Percentiles rank a stretch among this genome's conserved stretches.
phyloP scores from a whole-genome alignment of 2,329 filamentous ascomycete genomes.

The Microcera coccophila region DNA sequence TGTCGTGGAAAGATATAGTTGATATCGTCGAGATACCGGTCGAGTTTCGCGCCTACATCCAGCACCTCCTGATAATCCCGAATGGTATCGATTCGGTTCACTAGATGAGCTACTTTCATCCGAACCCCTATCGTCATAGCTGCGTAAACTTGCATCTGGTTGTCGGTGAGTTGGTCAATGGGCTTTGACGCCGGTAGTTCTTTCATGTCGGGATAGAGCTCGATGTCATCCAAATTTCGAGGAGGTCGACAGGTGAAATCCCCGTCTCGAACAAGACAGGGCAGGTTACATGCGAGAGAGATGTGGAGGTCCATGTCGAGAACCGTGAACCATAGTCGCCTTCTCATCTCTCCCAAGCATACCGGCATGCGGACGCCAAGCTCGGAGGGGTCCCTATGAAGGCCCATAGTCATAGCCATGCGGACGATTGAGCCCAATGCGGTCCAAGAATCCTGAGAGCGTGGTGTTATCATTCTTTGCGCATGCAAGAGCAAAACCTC shows the following conservation, averaged over 20 bases:
- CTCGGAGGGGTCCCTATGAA: slow-evolving; percentile 55
- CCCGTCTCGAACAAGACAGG: slow-evolving; percentile 48
- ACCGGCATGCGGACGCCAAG: slow-evolving; percentile 46
- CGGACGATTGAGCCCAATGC: slow-evolving; percentile 53
- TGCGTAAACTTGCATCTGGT: slow-evolving; percentile 52
- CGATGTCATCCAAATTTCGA: slow-evolving; percentile 50
- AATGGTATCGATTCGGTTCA: slow-evolving; percentile 50
- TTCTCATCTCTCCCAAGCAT: slow-evolving; percentile 50
- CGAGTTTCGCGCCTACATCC: slow-evolving; percentile 51
- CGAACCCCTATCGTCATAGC: slow-evolving; percentile 48
- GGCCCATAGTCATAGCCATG: slow-evolving; percentile 57
- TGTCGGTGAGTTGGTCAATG: slow-evolving; percentile 50
- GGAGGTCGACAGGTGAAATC: slow-evolving; percentile 53
- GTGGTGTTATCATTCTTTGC: slow-evolving; percentile 49
- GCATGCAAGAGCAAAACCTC: slow-evolving; percentile 53
- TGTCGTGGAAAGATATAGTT: slow-evolving; percentile 50
- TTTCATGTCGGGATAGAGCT: slow-evolving; percentile 46
- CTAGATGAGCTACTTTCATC: slow-evolving; percentile 47
- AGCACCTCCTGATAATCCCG: slow-evolving; percentile 52
- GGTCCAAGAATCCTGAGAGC: slow-evolving; percentile 50
- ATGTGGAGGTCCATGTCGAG: slow-evolving; percentile 55
- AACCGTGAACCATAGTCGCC: slow-evolving; percentile 55
- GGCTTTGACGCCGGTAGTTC: slow-evolving; percentile 47
- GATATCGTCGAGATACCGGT: slow-evolving; percentile 52
- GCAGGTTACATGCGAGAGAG: slow-evolving; percentile 50